Base-by-base conservation (phyloP, 2,329 filamentous ascomycete species). In the Orbilia quercus region DNA sequence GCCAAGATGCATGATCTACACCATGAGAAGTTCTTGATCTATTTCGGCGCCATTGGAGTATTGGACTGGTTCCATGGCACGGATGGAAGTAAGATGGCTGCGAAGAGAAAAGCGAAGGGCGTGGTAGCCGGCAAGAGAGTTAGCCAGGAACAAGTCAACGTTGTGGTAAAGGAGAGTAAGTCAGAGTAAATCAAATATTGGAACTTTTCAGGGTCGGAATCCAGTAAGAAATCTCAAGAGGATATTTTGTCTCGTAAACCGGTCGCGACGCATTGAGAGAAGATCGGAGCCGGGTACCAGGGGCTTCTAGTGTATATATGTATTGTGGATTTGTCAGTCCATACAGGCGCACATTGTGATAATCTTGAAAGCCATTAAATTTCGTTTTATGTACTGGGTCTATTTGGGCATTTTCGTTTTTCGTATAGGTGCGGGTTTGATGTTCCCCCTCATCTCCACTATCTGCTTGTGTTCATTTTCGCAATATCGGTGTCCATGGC, bases 61-160 rank as follows among this genome's bases (percentile, higher is more conserved):
- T 77, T 87, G 77, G 85, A 87, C 77, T 86, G 83, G 82, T n/a
- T 85, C 9, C 84, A 86, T 78, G 84, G 83, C 18, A 87, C 85
- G 0, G 75, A 82, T 31, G 63, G 55, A 22, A 67, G 57, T 36
- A 74, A 69, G 50, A 66, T 69, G 57, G 58, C 62, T 1, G 69
- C 59, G 9, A 74, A 57, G 44, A 74, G 60, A 48, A 73, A 73
- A 54, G 60, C 60, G 22, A 74, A 67, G 38, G 57, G 45, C 2
- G 58, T 40, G 2, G 50, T 36, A 34, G 57, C 44, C 18, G 57
- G 53, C 22, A 72, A 72, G 23, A 36, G 51, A 4, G 18, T 64
- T 38, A 47, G 34, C n/a, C 42, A 64, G 23, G 58, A 64, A n/a
- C 44, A 58, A 20, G 48, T 48, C 7, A 48, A 36, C 23, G 47